These are phyloP conservation scores for Tolypocladium tropicale DNA, from an alignment of 2,329 filamentous ascomycete species.

Conservation along the genomic window DNA sequence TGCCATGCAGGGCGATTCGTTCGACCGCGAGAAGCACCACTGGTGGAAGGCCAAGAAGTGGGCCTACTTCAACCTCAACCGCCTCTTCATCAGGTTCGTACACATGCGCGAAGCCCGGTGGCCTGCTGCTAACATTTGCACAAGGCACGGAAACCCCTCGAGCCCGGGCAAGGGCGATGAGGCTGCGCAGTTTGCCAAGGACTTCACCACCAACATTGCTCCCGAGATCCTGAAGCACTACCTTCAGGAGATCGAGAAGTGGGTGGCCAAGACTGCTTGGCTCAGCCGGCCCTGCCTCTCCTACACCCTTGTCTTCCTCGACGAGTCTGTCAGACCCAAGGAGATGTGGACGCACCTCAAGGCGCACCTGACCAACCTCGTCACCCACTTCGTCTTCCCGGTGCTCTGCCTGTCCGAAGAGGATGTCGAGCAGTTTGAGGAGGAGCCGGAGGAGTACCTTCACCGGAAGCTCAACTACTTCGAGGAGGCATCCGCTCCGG, in stretches of 20 bases:
- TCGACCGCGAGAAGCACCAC: constrained; percentile 85
- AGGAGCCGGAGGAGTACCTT: constrained; percentile 91
- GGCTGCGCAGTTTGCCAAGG: constrained; percentile 74
- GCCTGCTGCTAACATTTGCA: neutral
- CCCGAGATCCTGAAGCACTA: constrained; percentile 96
- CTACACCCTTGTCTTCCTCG: constrained; percentile 88
- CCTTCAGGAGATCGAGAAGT: constrained; percentile 89
- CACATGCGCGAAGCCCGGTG: neutral
- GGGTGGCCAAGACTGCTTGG: constrained; percentile 92
- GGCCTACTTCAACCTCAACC: constrained; percentile 96
- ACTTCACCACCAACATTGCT: constrained; percentile 83
- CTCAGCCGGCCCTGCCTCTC: constrained; percentile 88
- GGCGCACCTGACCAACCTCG: constrained; percentile 83
- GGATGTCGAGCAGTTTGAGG: constrained; percentile 86
- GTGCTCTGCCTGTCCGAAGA: constrained; percentile 87
- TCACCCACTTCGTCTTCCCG: constrained; percentile 92
- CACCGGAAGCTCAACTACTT: constrained; percentile 97
- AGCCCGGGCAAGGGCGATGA: constrained; percentile 66
- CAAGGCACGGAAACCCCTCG: constrained; percentile 83
- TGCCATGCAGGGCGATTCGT: constrained; percentile 72
- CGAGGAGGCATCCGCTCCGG: constrained; percentile 89
- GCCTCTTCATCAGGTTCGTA: constrained; percentile 77
- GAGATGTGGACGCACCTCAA: constrained; percentile 93
- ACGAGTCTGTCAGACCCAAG: constrained; percentile 96
- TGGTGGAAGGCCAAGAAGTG: constrained; percentile 99